Conservation (phyloP, 257 asterid genomes). For the Solanum verrucosum region DNA sequence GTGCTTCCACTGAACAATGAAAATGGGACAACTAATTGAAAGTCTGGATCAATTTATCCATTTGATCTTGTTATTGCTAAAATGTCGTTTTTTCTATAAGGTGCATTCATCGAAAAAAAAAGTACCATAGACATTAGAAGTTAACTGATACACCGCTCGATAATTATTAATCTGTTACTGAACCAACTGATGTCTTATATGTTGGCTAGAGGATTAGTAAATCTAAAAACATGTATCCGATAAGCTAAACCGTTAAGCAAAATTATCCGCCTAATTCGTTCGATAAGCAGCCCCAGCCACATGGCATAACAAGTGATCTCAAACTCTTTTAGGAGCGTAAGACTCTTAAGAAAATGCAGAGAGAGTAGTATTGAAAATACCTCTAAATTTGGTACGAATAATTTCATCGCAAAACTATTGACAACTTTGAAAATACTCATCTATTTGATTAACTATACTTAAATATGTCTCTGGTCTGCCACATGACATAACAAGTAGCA, state of each 20-base stretch:
- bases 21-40: neutral
- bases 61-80: neutral
- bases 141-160: accelerated
- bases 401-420: neutral
- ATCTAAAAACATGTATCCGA: too few relatives aligned
- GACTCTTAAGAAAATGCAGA: too few relatives aligned
- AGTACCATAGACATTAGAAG: too few relatives aligned
- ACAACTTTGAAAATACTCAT: neutral
- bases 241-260: too few relatives aligned
- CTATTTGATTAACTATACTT: neutral
- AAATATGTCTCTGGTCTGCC: neutral
- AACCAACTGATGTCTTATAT: too few relatives aligned
- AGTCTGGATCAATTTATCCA: neutral
- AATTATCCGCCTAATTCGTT: too few relatives aligned
- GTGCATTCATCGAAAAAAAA: neutral
- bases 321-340: neutral
- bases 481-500: neutral
- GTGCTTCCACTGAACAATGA: neutral
- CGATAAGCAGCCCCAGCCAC: neutral
- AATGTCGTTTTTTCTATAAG: accelerated
- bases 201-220: neutral
- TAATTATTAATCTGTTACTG: too few relatives aligned
- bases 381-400: too few relatives aligned
- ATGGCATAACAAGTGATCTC: neutral
- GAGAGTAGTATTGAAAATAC: neutral